Conservation (phyloP, 345 rosid species). For the Diplotaxis tenuifolia region DNA sequence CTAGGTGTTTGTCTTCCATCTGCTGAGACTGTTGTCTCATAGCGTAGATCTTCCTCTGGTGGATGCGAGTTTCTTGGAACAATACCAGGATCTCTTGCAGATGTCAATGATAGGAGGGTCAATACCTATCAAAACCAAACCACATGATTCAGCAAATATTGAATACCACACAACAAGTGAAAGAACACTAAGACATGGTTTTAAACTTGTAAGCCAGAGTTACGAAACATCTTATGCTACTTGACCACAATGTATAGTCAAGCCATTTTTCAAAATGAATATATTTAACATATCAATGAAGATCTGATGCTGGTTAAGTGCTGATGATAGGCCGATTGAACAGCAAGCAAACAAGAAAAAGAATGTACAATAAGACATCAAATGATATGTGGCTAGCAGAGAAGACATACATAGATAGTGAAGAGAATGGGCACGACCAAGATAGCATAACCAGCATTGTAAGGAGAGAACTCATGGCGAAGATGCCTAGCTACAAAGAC, state of each 20-base stretch:
- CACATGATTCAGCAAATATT: conserved; percentile 5
- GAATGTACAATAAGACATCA: not conserved
- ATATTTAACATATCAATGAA: not conserved
- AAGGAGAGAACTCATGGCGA: conserved; percentile 75
- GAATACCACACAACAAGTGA: conserved; percentile 8
- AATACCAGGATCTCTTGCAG: conserved; percentile 94
- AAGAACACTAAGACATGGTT: not conserved
- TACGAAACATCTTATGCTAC: conserved; percentile 6
- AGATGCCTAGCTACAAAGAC: conserved; percentile 93
- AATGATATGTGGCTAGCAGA: not conserved
- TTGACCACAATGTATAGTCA: not conserved
- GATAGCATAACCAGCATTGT: conserved; percentile 77
- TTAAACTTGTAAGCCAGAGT: conserved; percentile 5
- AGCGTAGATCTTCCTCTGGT: conserved; percentile 83
- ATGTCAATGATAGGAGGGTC: conserved; percentile 79
- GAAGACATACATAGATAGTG: conserved; percentile 68
- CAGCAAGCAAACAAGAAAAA: not conserved
- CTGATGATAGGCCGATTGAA: not conserved
- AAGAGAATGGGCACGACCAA: conserved; percentile 68
- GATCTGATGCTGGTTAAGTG: not conserved
- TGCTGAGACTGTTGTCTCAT: conserved; percentile 47
- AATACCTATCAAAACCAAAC: conserved; percentile 60
- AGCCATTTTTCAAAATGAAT: not conserved
- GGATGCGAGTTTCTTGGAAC: conserved; percentile 88
- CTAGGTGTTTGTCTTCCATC: conserved; percentile 93